Base-by-base conservation (phyloP, 2,329 filamentous ascomycete species). In the Trichoderma asperellum region DNA sequence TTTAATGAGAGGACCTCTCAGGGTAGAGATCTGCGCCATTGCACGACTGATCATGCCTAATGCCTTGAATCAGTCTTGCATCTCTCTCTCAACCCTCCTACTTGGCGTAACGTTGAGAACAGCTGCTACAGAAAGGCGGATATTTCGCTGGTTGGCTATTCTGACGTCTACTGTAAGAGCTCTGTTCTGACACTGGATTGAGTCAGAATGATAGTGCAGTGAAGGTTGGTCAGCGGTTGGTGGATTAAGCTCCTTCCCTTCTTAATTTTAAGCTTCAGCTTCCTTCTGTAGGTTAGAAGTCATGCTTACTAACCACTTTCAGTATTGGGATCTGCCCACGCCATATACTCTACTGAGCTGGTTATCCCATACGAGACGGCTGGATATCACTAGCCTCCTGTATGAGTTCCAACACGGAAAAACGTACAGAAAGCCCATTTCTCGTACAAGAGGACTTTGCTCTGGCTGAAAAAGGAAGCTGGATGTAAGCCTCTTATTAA, bases 401-500 rank as follows among this genome's bases (percentile, higher is more conserved):
- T 24, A 11, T 24, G 27, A 18, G 16, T 40, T 56, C 53, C 32
- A 47, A 49, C 27, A 14, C 37, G 53, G 40, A 43, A 49, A 18
- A 7, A 10, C 35, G 16, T 4, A 8, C n/a, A 47, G 43, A 21
- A 11, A 66, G 24, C 29, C 40, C n/a, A 24, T 47, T 43, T 29
- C n/a, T 58, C n/a, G 5, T 66, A 34, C 29, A 16, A 16, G 14
- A 57, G 24, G 49, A 24, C 21, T 35, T 35, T n/a, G 27, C 24
- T 18, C n/a, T 49, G 63, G 14, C 47, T 35, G 35, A 66, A 66
- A 66, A 21, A 66, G 63, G 63, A 55, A 66, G 63, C 40, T 66
- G 12, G 29, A 58, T 58, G 60, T 66, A 66, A 66, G 62, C 63
- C 63, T 66, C 27, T 66, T 35, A 66, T 66, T 66, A 66, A 66